These are phyloP conservation scores for Penicillium sclerotigenum DNA, from an alignment of 2,329 filamentous ascomycete species.

Conservation along the genomic window DNA sequence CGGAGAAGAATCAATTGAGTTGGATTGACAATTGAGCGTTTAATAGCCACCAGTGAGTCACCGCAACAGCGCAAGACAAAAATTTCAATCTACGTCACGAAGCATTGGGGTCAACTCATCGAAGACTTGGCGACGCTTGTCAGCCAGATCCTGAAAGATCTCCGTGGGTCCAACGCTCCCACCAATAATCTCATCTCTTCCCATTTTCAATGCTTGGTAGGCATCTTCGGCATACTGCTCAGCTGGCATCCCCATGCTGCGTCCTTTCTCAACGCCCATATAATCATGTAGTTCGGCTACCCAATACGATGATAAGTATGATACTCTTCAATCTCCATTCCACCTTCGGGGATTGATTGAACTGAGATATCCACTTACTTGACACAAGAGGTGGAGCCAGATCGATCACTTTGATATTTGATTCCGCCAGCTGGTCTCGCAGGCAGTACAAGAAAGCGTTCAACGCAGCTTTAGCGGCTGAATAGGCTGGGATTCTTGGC, in stretches of 20 bases:
- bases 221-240: background rate
- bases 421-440: background rate
- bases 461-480: constrained; percentile 37
- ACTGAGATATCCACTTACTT: background rate
- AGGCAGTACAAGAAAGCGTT: background rate
- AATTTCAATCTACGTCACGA: background rate
- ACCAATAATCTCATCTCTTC: background rate
- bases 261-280: background rate
- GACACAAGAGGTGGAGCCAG: constrained; percentile 3
- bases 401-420: background rate
- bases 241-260: background rate
- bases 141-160: background rate
- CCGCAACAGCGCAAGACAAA: too few species aligned
- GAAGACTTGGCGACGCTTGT: background rate
- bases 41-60: background rate
- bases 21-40: background rate
- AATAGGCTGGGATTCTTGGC: constrained; percentile 51
- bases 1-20: background rate
- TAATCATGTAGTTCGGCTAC: background rate
- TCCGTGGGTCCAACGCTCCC: background rate
- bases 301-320: background rate
- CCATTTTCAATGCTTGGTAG: background rate
- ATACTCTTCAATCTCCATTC: background rate
- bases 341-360: too few species aligned
- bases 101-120: background rate